phyloP scores from a whole-genome alignment of 306 rosid genomes.

The Rosa lucieae region DNA sequence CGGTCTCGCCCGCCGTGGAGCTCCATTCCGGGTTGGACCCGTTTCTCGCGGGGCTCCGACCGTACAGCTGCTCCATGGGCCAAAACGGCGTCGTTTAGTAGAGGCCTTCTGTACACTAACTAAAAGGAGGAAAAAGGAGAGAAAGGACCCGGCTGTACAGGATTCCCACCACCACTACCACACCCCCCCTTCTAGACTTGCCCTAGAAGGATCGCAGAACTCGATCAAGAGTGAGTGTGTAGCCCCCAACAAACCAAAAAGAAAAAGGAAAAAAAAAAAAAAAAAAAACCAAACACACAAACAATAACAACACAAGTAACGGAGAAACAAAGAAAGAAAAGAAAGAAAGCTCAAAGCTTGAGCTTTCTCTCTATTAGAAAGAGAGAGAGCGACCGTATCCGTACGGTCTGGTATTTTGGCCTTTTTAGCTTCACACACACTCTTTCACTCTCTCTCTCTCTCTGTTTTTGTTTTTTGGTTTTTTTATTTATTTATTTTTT shows the following conservation, averaged over 20 bases:
- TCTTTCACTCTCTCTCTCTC: not conserved
- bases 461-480: not conserved
- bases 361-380: conserved; percentile 15
- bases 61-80: conserved; percentile 64
- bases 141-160: conserved; percentile 1
- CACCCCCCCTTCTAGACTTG: conserved; percentile 22
- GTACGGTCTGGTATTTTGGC: conserved; percentile 46
- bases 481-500: not conserved
- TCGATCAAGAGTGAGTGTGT: conserved; percentile 15
- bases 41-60: conserved; percentile 52
- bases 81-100: conserved; percentile 4
- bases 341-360: conserved; percentile 7
- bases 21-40: conserved; percentile 76
- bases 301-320: not conserved
- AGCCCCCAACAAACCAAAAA: not conserved
- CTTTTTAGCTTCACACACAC: conserved; percentile 26
- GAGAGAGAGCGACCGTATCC: conserved; percentile 9
- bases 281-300: too few species aligned
- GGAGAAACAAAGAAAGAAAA: conserved; percentile 16
- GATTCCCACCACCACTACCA: conserved; percentile 5
- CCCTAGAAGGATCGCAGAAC: conserved; percentile 44
- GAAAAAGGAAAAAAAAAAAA: not conserved
- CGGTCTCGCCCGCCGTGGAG: conserved; percentile 47
- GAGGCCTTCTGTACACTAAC: conserved; percentile 27
- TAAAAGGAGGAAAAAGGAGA: conserved; percentile 4